Base-by-base conservation (phyloP, 495 filamentous ascomycete species). In the Xylaria longipes region DNA sequence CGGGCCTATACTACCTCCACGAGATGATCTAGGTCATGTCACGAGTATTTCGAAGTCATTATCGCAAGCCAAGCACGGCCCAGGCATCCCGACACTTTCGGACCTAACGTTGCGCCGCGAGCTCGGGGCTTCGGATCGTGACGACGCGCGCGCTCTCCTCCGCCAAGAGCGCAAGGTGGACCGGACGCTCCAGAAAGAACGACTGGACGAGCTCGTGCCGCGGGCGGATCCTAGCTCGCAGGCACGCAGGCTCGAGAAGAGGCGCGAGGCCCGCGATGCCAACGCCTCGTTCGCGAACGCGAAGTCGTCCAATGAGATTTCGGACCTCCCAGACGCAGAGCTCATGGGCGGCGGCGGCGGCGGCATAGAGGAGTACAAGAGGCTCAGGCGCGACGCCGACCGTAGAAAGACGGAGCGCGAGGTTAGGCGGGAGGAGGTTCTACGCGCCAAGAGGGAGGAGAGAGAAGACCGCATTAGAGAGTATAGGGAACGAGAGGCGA, bases 191-290 rank as follows among this genome's bases (percentile, higher is more conserved):
- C 88, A 93, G 72, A 88, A 88, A 62, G 89, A 88, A 37, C 84
- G 82, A 0, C 85, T 94, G 0, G 94, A 97, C 12, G 95, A 98
- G 69, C 81, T 97, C 14, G 87, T 85, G 0, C 95, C 96, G 5
- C 92, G 94, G 17, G 93, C 95, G 0, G 94, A 95, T 61, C 82
- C 95, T 0, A 94, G 95, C 1, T 94, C 93, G 3, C 89, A 90
- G 33, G 96, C 97, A 80, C 89, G 95, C 11, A 88, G 89, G 67
- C 85, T 99, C 5, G 95, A 99, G 84, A 97, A 97, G 84, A 90
- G 90, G 60, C 77, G 79, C 50, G 86, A 84, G 69, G 73, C 86
- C 15, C 86, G 84, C 68, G 89, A 87, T 15, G 88, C 87, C 81
- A 83, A 91, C 81, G 79, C 84, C 8, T 81, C 80, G 25, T 93